phyloP scores from a whole-genome alignment of 768 basidiomycete species.

The Termitomyces sp. region DNA sequence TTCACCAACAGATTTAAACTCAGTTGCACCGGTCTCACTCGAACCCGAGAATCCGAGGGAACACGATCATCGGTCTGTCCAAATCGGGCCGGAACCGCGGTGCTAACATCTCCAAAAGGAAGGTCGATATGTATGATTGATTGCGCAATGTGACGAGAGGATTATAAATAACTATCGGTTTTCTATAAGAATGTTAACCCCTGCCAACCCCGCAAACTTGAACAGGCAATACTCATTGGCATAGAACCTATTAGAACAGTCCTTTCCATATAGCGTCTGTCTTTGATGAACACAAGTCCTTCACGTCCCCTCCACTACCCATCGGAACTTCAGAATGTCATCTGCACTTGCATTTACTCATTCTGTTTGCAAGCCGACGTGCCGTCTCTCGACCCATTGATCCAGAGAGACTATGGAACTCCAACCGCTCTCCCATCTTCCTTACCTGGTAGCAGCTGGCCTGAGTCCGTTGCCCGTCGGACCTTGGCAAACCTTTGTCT shows the following conservation, averaged over 20 bases:
- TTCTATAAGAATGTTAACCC: slow-evolving; percentile 8
- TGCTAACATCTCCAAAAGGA: slow-evolving; percentile 10
- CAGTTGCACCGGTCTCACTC: too few species aligned
- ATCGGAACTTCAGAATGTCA: slow-evolving; percentile 65
- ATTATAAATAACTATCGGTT: slow-evolving; percentile 10
- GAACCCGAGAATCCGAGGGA: background rate
- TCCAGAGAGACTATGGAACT: slow-evolving; percentile 38
- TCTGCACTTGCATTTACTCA: slow-evolving; percentile 71
- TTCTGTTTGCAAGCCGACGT: slow-evolving; percentile 52
- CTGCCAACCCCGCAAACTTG: background rate
- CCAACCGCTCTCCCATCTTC: slow-evolving; percentile 73
- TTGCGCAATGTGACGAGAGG: slow-evolving; percentile 7
- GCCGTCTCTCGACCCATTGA: slow-evolving; percentile 70
- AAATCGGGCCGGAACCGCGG: slow-evolving; percentile 12
- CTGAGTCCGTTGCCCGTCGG: slow-evolving; percentile 60
- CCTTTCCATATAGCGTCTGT: background rate
- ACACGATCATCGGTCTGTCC: background rate
- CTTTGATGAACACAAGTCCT: slow-evolving; percentile 27
- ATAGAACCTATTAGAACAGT: background rate
- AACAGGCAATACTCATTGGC: background rate
- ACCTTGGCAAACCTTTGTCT: slow-evolving; percentile 72
- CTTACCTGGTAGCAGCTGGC: slow-evolving; percentile 66
- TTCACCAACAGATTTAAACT: too few species aligned
- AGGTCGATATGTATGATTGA: slow-evolving; percentile 8
- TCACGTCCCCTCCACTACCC: slow-evolving; percentile 47